These are phyloP conservation scores for Hypholoma fasciculare DNA, from an alignment of 768 basidiomycete species.

Conservation along the genomic window DNA sequence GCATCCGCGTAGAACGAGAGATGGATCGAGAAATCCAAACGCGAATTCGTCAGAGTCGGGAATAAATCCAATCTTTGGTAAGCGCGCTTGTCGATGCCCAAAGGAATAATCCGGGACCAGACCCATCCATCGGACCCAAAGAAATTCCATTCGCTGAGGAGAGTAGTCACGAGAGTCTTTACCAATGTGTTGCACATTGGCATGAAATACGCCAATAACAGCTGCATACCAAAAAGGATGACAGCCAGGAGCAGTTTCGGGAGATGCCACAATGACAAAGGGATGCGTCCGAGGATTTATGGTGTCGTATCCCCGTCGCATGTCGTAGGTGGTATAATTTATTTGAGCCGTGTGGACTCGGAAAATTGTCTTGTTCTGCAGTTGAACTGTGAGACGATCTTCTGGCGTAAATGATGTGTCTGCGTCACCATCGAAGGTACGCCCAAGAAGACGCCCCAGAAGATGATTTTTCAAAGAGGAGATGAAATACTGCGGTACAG, in stretches of 20 bases:
- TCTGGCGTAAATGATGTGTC: neutral
- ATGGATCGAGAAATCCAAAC: conserved; percentile 31
- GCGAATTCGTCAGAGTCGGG: conserved; percentile 13
- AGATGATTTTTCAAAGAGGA: neutral
- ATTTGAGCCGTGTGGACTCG: neutral
- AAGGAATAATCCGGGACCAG: neutral
- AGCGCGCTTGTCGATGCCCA: neutral
- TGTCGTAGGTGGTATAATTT: neutral
- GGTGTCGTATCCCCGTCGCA: neutral
- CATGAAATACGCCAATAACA: conserved; percentile 15
- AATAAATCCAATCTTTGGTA: conserved; percentile 23
- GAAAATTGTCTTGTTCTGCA: neutral
- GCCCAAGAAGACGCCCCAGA: neutral
- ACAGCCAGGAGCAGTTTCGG: neutral
- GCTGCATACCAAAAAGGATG: conserved; percentile 20
- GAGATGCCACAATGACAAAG: neutral
- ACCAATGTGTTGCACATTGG: conserved; percentile 3
- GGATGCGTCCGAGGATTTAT: neutral
- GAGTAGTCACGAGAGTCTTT: neutral
- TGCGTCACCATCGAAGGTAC: neutral
- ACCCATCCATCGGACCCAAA: conserved; percentile 17
- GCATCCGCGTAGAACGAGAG: conserved; percentile 21
- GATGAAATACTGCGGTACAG: conserved; percentile 22
- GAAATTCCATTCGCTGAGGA: neutral
- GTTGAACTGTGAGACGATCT: neutral